phyloP scores from a whole-genome alignment of 139 green algal species.

The Chlamydomonas eustigma region DNA sequence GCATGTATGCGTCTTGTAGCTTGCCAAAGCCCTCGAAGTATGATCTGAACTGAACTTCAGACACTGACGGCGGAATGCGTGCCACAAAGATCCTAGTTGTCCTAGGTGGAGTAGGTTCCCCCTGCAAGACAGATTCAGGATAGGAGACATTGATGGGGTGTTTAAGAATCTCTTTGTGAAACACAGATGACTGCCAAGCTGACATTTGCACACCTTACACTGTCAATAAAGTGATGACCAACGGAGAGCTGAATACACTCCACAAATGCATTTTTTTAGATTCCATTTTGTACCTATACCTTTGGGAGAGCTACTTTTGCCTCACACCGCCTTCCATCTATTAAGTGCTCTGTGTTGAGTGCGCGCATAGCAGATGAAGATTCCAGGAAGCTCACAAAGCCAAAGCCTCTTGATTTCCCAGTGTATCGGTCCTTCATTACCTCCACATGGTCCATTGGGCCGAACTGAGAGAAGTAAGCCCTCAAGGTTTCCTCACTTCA shows the following conservation, averaged over 20 bases:
- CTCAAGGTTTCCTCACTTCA: constrained; percentile 62
- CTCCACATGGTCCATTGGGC: constrained; percentile 59
- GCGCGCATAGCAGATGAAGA: constrained; percentile 38
- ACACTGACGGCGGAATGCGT: constrained; percentile 71
- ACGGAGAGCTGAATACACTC: too few relatives aligned
- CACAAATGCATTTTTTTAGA: too few relatives aligned
- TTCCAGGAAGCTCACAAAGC: constrained; percentile 62
- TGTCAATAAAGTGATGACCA: too few relatives aligned
- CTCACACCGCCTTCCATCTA: constrained; percentile 73
- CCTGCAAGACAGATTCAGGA: constrained; percentile 25
- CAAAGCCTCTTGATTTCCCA: constrained; percentile 49
- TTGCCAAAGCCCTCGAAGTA: constrained; percentile 84
- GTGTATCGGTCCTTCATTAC: constrained; percentile 75
- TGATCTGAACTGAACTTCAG: constrained; percentile 67
- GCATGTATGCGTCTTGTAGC: constrained; percentile 88
- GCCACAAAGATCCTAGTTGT: constrained; percentile 86
- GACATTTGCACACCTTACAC: not conserved
- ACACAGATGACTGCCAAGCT: too few relatives aligned
- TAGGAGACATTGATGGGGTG: too few relatives aligned
- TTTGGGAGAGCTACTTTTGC: constrained; percentile 76
- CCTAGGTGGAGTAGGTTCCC: constrained; percentile 31
- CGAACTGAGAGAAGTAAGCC: constrained; percentile 72
- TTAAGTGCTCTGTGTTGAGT: constrained; percentile 47
- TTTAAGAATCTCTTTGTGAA: too few relatives aligned
- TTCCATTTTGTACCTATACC: constrained; percentile 29